Conservation (phyloP, 495 filamentous ascomycete species). For the Aspergillus egyptiacus region DNA sequence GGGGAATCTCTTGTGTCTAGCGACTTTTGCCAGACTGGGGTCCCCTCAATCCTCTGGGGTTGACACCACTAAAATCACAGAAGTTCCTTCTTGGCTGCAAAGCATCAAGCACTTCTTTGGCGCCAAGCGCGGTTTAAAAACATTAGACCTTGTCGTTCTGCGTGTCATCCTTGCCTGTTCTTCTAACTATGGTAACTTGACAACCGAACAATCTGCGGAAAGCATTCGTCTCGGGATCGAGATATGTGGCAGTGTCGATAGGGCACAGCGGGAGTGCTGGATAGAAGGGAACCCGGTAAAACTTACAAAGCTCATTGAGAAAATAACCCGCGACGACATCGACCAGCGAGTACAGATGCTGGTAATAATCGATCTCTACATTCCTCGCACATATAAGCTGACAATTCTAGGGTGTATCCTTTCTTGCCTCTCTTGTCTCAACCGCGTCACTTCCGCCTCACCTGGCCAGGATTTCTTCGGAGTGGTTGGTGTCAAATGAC, state of each 20-base stretch:
- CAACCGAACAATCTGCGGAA: constrained; percentile 37
- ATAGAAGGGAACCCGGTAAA: constrained; percentile 34
- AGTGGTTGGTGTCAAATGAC: constrained; percentile 27
- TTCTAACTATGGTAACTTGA: constrained; percentile 30
- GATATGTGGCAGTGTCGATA: constrained; percentile 41
- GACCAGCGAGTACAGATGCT: constrained; percentile 36
- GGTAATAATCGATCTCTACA: constrained; percentile 24
- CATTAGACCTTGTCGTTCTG: constrained; percentile 48
- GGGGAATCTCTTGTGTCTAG: constrained; percentile 45
- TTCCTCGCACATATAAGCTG: constrained; percentile 4
- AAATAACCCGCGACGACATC: constrained; percentile 38
- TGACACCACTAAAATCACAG: constrained; percentile 13
- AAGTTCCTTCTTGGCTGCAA: constrained; percentile 28
- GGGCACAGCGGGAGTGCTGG: constrained; percentile 39
- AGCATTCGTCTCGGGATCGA: constrained; percentile 45
- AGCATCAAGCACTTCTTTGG: constrained; percentile 46
- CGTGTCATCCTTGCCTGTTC: constrained; percentile 50
- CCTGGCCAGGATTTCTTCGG: constrained; percentile 22
- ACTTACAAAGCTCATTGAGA: constrained; percentile 48
- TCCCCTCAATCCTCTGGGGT: constrained; percentile 10
- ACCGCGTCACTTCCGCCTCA: constrained; percentile 19
- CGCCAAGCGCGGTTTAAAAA: constrained; percentile 45
- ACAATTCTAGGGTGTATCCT: constrained; percentile 31
- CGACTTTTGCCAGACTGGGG: constrained; percentile 41
- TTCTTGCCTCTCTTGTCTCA: constrained; percentile 30